phyloP scores from a whole-genome alignment of 225 moss, liverwort and hornwort species.

The Bryum argenteum region DNA sequence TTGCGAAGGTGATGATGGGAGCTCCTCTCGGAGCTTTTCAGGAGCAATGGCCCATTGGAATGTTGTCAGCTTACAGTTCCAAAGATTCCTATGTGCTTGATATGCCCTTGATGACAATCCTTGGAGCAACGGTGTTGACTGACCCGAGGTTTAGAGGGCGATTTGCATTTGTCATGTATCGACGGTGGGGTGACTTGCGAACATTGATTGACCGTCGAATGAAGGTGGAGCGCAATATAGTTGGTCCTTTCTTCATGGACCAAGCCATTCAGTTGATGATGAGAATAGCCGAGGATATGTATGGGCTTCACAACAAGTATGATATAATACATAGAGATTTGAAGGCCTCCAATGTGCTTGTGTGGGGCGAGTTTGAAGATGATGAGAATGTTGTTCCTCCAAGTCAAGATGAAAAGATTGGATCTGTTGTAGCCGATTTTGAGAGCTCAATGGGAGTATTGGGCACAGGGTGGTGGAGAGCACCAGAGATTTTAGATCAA shows the following conservation, averaged over 20 bases:
- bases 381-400: rapidly evolving
- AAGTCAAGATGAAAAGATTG: rapidly evolving
- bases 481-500: not conserved
- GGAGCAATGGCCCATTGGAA: slow-evolving; percentile 21
- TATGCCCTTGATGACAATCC: not conserved
- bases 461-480: slow-evolving; percentile 8
- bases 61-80: not conserved
- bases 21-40: not conserved
- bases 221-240: not conserved
- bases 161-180: slow-evolving; percentile 19
- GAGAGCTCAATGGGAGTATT: not conserved
- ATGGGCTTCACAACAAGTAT: not conserved
- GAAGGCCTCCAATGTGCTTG: slow-evolving; percentile 3
- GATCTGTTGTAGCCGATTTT: slow-evolving; percentile 1
- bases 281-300: not conserved
- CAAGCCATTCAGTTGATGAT: not conserved
- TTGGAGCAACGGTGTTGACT: slow-evolving; percentile 1
- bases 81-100: not conserved
- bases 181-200: slow-evolving; percentile 19
- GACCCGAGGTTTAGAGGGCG: not conserved
- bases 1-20: slow-evolving; percentile 20
- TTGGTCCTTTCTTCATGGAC: not conserved
- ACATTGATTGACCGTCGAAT: not conserved
- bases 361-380: not conserved
- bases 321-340: not conserved